Conservation (phyloP, 2,329 filamentous ascomycete genomes). For the Aspergillus tanneri region DNA sequence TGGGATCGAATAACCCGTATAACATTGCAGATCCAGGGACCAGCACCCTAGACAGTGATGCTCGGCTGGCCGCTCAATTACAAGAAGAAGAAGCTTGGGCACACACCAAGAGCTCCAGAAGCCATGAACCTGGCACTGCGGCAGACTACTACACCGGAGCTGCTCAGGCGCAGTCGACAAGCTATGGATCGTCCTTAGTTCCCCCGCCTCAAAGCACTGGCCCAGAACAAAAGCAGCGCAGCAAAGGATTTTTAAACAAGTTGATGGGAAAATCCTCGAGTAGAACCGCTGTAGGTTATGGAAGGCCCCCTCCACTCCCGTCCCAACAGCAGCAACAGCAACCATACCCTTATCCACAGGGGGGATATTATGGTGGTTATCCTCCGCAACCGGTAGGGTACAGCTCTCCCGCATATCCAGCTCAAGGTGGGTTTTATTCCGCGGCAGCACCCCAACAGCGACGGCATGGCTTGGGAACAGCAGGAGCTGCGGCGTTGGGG, state of each 20-base stretch:
- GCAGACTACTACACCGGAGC: slow-evolving; percentile 48
- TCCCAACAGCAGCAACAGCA: slow-evolving; percentile 27
- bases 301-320: slow-evolving; percentile 12
- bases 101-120: slow-evolving; percentile 18
- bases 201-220: slow-evolving; percentile 25
- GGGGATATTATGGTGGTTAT: slow-evolving; percentile 33
- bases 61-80: slow-evolving; percentile 69
- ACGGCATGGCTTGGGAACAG: slow-evolving; percentile 61
- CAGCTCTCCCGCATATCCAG: slow-evolving; percentile 36
- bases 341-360: slow-evolving; percentile 24
- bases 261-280: slow-evolving; percentile 48
- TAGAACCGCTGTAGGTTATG: slow-evolving; percentile 21
- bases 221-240: slow-evolving; percentile 40
- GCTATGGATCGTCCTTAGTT: background rate
- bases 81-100: slow-evolving; percentile 77
- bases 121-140: slow-evolving; percentile 38
- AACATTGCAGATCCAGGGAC: slow-evolving; percentile 30
- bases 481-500: slow-evolving; percentile 73
- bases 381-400: slow-evolving; percentile 36
- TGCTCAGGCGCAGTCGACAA: slow-evolving; percentile 16
- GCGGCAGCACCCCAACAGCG: slow-evolving; percentile 45
- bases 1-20: slow-evolving; percentile 74
- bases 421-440: slow-evolving; percentile 38
- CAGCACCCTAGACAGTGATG: slow-evolving; percentile 62
- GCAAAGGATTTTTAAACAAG: slow-evolving; percentile 53